A percentile compares a stretch with the other conserved stretches of the same genome.
Evolutionary conservation across 2,329 filamentous ascomycete species (phyloP).

Genomic region (Dendryphion nanum): DNA sequence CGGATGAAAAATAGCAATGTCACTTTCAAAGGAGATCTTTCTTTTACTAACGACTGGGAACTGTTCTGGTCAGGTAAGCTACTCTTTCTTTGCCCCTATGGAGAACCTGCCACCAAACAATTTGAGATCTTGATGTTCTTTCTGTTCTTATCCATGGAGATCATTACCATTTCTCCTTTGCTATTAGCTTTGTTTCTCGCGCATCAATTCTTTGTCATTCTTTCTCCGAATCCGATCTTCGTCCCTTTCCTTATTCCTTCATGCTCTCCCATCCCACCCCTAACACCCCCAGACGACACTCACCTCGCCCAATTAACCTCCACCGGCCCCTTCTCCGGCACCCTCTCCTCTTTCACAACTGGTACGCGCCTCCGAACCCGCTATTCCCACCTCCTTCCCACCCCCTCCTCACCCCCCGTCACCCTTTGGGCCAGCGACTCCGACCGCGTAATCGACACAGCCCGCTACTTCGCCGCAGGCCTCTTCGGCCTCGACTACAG

Average conservation of each 20-base stretch:
- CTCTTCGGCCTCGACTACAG: conserved; percentile 55
- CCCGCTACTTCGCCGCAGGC: conserved; percentile 54
- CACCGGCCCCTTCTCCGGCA: conserved; percentile 57
- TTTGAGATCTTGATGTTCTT: too few species aligned
- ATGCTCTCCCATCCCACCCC: too few species aligned
- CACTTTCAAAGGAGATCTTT: conserved; percentile 49
- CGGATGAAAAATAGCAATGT: conserved; percentile 45
- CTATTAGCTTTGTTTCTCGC: too few species aligned
- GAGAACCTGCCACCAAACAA: too few species aligned
- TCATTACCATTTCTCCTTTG: too few species aligned
- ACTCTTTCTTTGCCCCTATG: too few species aligned
- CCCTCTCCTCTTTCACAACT: conserved; percentile 53
- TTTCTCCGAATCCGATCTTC: too few species aligned
- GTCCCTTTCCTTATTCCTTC: too few species aligned
- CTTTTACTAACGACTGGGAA: conserved; percentile 55
- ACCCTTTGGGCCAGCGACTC: conserved; percentile 57
- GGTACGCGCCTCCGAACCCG: conserved; percentile 55
- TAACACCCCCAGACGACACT: conserved; percentile 29
- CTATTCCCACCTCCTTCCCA: conserved; percentile 49
- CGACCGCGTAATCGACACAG: conserved; percentile 56
- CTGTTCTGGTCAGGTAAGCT: conserved; percentile 50
- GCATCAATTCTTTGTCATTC: too few species aligned
- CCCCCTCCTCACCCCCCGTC: conserved; percentile 12
- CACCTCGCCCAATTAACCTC: conserved; percentile 55
- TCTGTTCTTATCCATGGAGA: too few species aligned